Evolutionary conservation across 805 yeast genomes (phyloP), one percentile per base, ranked within the genome.

Genomic region (Myxozyma melibiosi): DNA sequence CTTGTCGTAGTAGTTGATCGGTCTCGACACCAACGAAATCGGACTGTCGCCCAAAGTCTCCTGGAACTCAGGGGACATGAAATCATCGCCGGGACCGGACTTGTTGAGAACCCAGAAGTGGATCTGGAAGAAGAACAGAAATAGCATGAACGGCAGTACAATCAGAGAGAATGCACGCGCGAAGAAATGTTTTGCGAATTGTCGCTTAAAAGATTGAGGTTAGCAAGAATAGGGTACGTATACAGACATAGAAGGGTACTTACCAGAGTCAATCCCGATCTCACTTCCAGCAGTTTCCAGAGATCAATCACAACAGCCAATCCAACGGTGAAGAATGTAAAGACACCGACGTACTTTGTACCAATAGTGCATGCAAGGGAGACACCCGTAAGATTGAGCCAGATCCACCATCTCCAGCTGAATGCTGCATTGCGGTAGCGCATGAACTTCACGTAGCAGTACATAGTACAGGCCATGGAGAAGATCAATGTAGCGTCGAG

Each of bases 61-160:
- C 75, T 94, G 98, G 79, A 94, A 94, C 58, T 86, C 91, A 5
- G 94, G 79, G n/a, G 94, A 83, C 99, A 94, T 94, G 71, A 92
- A 90, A 2, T 80, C 78, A 70, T 94, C 97, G 61, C 99, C 99
- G 4, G 97, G 94, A 28, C 99, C 99, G 1, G 98, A 91, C 65
- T 81, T 85, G 65, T 74, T 80, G 67, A 94, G 80, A 25, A 94
- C 80, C 30, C 83, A 80, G 74, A 94, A 94, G 74, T 94, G 99
- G 52, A 91, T 78, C 75, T 85, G 90, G 75, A 92, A 94, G 96
- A 97, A 90, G 66, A 82, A 84, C 62, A 90, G 77, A 71, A 90
- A 94, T 64, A 94, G 80, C 31, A 82, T 63, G 70, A 90, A 86
- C 28, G 99, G 99, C 16, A 90, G 71, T 11, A 89, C 78, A 53